phyloP scores from a whole-genome alignment of 2,329 filamentous ascomycete genomes.

The Apiospora sp. region DNA sequence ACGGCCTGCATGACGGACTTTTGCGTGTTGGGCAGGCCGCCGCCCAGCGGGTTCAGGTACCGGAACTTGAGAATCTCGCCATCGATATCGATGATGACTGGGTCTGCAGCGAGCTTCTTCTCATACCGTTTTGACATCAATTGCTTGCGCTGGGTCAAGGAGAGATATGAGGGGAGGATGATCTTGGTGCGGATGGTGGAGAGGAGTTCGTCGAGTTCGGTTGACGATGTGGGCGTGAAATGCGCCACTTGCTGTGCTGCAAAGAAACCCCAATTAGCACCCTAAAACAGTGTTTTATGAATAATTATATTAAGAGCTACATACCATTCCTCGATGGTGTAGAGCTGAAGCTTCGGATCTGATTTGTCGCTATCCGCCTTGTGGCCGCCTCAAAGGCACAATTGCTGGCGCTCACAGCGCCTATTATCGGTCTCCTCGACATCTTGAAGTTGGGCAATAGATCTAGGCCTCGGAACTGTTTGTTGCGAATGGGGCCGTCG shows the following conservation, averaged over 20 bases:
- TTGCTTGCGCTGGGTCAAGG: conserved; percentile 58
- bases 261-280: conserved; percentile 12
- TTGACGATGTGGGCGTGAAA: conserved; percentile 60
- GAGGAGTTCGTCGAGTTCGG: conserved; percentile 62
- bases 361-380: conserved; percentile 34
- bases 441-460: conserved; percentile 31
- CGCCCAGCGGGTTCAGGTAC: conserved; percentile 50
- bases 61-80: conserved; percentile 62
- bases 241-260: conserved; percentile 47
- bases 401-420: conserved; percentile 36
- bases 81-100: conserved; percentile 65
- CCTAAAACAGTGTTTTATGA: no score
- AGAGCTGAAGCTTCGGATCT: conserved; percentile 38
- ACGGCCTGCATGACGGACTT: conserved; percentile 49
- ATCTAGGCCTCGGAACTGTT: neutral
- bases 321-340: conserved; percentile 39
- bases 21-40: conserved; percentile 53
- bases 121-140: conserved; percentile 58
- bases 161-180: conserved; percentile 69
- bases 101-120: conserved; percentile 59
- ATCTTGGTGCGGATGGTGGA: conserved; percentile 62
- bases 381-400: conserved; percentile 35
- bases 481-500: neutral
- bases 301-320: neutral
- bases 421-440: conserved; percentile 38